These are phyloP conservation scores for Scutellaria minor DNA, from an alignment of 257 asterid species.

Conservation along the genomic window DNA sequence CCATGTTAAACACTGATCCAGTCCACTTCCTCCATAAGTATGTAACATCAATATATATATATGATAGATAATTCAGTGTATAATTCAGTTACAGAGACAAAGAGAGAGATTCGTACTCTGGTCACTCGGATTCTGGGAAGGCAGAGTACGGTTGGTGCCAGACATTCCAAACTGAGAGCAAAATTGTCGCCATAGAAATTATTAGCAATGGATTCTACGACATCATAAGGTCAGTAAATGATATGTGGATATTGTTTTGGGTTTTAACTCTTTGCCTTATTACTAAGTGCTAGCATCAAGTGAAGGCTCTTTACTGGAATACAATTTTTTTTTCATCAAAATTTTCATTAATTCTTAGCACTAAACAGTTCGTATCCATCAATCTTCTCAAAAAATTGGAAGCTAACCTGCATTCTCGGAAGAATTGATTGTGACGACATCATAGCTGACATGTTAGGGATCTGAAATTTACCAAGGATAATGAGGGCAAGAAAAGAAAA, in stretches of 20 bases:
- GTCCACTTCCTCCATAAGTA: conserved; percentile 7
- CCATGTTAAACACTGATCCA: conserved; percentile 79
- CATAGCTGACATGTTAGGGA: conserved; percentile 91
- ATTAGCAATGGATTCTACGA: conserved; percentile 12
- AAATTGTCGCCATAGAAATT: conserved; percentile 2
- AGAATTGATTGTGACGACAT: conserved; percentile 78
- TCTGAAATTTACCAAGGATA: conserved; percentile 54
- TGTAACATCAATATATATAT: background rate
- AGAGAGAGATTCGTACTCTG: conserved; percentile 61
- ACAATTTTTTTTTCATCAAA: background rate
- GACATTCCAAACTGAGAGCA: conserved; percentile 75
- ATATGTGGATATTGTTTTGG: background rate
- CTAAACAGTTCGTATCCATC: conserved; percentile 13
- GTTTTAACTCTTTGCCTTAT: background rate
- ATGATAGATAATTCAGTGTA: too few relatives aligned
- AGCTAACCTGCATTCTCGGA: conserved; percentile 83
- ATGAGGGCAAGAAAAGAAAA: conserved; percentile 37
- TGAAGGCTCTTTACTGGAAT: conserved; percentile 15
- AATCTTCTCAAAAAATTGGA: conserved; percentile 27
- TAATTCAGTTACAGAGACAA: too few relatives aligned
- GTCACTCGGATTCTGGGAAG: conserved; percentile 76
- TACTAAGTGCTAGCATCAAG: background rate
- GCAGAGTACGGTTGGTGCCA: conserved; percentile 70
- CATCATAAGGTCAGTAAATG: background rate
- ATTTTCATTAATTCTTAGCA: background rate